Base-by-base conservation (phyloP, 306 rosid genomes). In the Psophocarpus tetragonolobus region DNA sequence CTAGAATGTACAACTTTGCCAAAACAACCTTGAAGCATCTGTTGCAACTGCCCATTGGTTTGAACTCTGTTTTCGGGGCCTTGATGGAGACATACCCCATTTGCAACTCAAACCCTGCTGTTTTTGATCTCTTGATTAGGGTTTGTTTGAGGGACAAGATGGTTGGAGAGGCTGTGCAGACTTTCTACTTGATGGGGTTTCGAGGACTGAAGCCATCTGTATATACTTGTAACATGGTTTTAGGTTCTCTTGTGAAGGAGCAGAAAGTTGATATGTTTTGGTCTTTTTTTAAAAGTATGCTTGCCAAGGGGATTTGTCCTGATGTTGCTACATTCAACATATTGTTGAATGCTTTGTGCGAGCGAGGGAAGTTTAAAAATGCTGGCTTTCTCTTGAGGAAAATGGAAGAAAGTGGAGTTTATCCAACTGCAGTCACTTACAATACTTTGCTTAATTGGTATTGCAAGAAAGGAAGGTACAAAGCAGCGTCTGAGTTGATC, bases 381-480 rank as follows among this genome's bases (percentile, higher is more conserved):
- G 97, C 90, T 23, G 72, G 85, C 56, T 27, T 74, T 79, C 86
- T 90, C 8, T 73, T 91, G 81, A 85, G 73, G 80, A 86, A 79
- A 82, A 89, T 91, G 94, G 97, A 91, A 76, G 84, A 81, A 60
- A 80, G 83, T 11, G 93, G 93, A 35, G 80, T 66, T 81, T 71
- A 62, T 79, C 97, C 95, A 1, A 87, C 85, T 10, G 64, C 79
- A 3, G 87, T 90, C 50, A 88, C 90, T 41, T 90, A 90, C 68
- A 92, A 92, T 84, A 87, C 93, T 32, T 71, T 92, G 88, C 91
- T 92, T 75, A 85, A 82, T 82, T 88, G 95, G 93, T 90, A 87
- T 76, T 92, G 91, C 85, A 92, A 88, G 81, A 84, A 84, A 74
- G 90, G 90, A 48, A 87, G 87, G 85, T 85, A 84, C 71, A 88